phyloP scores from a whole-genome alignment of 1,284 basidiomycete species.

The Mycena citricolor region DNA sequence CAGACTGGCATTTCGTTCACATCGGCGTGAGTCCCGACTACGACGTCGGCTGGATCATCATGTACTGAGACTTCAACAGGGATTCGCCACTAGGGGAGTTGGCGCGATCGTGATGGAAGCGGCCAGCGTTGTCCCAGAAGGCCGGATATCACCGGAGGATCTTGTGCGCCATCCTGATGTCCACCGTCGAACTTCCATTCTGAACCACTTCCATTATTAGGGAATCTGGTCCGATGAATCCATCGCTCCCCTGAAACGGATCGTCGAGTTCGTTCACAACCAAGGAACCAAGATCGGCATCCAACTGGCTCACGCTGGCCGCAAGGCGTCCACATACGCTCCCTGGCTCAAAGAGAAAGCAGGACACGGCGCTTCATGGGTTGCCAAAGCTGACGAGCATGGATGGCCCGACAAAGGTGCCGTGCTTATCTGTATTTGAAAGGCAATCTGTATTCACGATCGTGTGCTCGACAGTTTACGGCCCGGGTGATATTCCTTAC shows the following conservation, averaged over 20 bases:
- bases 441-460: constrained; percentile 43
- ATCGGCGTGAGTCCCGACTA: constrained; percentile 23
- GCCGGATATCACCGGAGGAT: no score
- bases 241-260: constrained; percentile 60
- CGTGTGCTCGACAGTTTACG: background rate
- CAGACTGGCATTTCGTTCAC: constrained; percentile 43
- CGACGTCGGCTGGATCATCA: background rate
- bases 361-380: constrained; percentile 7
- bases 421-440: constrained; percentile 54
- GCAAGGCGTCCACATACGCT: constrained; percentile 63
- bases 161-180: no score
- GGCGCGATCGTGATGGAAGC: constrained; percentile 60
- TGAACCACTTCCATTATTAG: constrained; percentile 47
- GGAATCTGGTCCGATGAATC: constrained; percentile 83
- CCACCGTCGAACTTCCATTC: no score
- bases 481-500: constrained; percentile 38
- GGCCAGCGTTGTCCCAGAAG: constrained; percentile 62
- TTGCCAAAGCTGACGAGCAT: constrained; percentile 41
- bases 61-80: constrained; percentile 44
- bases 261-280: constrained; percentile 77
- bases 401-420: constrained; percentile 60
- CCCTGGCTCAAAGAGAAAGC: constrained; percentile 52
- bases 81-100: constrained; percentile 47
- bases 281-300: constrained; percentile 73
- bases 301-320: constrained; percentile 80